Evolutionary conservation across 1,284 basidiomycete species (phyloP).

Genomic region (Malassezia pachydermatis): DNA sequence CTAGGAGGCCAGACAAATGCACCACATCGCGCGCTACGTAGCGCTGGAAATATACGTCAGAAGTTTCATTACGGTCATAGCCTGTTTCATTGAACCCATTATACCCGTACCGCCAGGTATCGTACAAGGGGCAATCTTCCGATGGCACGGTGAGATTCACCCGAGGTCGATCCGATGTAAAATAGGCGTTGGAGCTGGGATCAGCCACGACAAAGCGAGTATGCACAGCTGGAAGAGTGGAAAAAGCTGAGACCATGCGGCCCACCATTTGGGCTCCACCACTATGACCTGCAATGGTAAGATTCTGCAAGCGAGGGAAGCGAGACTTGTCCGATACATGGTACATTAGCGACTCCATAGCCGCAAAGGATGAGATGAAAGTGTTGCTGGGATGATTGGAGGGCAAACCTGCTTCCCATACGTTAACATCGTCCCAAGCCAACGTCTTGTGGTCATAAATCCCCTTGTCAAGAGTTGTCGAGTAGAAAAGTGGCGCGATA

Average conservation of each 20-base stretch:
- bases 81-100: conserved; percentile 4
- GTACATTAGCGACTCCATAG: conserved; percentile 22
- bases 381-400: conserved; percentile 20
- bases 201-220: conserved; percentile 33
- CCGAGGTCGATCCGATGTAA: conserved; percentile 30
- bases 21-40: conserved; percentile 30
- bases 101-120: conserved; percentile 31
- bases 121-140: conserved; percentile 20
- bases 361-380: conserved; percentile 20
- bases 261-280: conserved; percentile 34
- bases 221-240: not conserved
- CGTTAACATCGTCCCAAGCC: conserved; percentile 31
- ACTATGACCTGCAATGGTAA: conserved; percentile 38
- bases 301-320: conserved; percentile 31
- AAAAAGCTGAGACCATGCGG: conserved; percentile 24
- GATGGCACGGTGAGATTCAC: conserved; percentile 11
- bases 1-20: conserved; percentile 25
- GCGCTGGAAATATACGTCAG: conserved; percentile 17
- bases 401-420: conserved; percentile 27
- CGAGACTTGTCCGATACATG: conserved; percentile 15
- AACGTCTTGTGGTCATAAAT: conserved; percentile 18
- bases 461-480: conserved; percentile 17
- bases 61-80: not conserved
- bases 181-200: conserved; percentile 31
- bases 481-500: conserved; percentile 34